Evolutionary conservation across 2,329 filamentous ascomycete genomes (phyloP), one percentile per base, ranked within the genome.

Genomic region (Chaetomiaceae sp.): DNA sequence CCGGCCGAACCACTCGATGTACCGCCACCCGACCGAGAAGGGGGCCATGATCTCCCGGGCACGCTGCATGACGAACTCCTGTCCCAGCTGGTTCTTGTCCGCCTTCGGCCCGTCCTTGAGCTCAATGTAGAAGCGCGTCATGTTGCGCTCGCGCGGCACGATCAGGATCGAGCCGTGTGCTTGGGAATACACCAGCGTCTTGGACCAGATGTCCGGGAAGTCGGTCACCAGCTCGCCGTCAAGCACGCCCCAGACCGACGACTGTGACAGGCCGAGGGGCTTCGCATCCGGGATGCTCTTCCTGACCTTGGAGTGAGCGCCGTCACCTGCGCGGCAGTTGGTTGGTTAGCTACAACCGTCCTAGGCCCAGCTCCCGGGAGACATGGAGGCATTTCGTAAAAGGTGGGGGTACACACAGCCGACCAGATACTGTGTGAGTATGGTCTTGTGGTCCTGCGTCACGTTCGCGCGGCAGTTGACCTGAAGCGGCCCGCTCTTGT

Each of bases 121-220:
- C 61, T 79, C 75, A 48, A 78, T 76, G 56, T 78, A 79, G 56
- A 79, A 70, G 37, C 84, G 76, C 0, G 83, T 87, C 75, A 87
- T 79, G 58, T 84, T 84, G 34, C 81, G 72, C 62, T 88, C 84
- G 32, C 84, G 76, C 4, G 84, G 84, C 43, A 87, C 83, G 61
- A 85, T 83, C n/a, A 88, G 71, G 37, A 87, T 79, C 0, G 83
- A 84, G 3, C 84, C 84, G 36, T 79, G 72, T 48, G 78, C 72
- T 50, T 86, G 78, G 2, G 79, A 83, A 53, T 83, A 82, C 7
- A 86, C 73, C 0, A 84, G 74, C 0, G 82, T 81, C 65, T 87
- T 87, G 62, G 79, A 84, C 82, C 83, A 87, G 39, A 87, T 76
- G 57, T 87, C 83, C 1, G 84, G 84, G 55, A 88, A 87, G 60